A percentile compares a stretch with the other conserved stretches of the same genome.
Conservation (phyloP, 768 basidiomycete species). For the Tephrocybe sp. region DNA sequence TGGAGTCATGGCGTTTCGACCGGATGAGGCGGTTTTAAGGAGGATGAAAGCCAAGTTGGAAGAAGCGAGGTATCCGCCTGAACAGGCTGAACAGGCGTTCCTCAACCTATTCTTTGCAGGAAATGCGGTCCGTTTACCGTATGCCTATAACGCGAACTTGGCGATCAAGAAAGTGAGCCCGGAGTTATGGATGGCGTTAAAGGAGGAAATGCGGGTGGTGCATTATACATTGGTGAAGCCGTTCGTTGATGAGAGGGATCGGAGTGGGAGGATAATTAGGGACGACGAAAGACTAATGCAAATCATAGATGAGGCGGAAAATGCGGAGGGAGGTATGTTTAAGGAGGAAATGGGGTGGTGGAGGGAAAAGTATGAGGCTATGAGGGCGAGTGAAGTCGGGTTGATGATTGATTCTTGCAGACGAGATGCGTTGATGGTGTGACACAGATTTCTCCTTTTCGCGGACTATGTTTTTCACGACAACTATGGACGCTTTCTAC, state of each 20-base stretch:
- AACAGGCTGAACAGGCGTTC: slow-evolving; percentile 39
- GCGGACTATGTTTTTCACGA: no score
- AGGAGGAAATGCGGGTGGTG: slow-evolving; percentile 30
- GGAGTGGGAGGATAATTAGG: slow-evolving; percentile 15
- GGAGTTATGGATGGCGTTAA: slow-evolving; percentile 31
- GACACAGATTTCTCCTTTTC: no score
- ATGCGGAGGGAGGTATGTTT: slow-evolving; percentile 22
- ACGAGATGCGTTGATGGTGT: neutral
- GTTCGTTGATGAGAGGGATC: slow-evolving; percentile 14
- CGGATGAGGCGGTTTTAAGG: slow-evolving; percentile 26
- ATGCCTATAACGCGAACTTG: slow-evolving; percentile 40
- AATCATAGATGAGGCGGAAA: slow-evolving; percentile 19
- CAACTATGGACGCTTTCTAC: no score
- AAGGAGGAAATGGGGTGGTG: slow-evolving; percentile 33
- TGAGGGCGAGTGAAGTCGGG: slow-evolving; percentile 17
- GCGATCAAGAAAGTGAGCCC: slow-evolving; percentile 33
- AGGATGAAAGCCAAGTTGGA: slow-evolving; percentile 28
- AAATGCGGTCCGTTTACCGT: slow-evolving; percentile 33
- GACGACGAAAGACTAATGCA: slow-evolving; percentile 21
- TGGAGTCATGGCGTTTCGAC: slow-evolving; percentile 34
- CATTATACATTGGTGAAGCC: slow-evolving; percentile 34
- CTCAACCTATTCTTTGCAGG: slow-evolving; percentile 38
- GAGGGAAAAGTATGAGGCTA: slow-evolving; percentile 28
- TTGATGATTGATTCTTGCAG: slow-evolving; percentile 4
- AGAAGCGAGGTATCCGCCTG: slow-evolving; percentile 27